Evolutionary conservation across 2,329 filamentous ascomycete genomes (phyloP), one percentile per base, ranked within the genome.

Genomic region (Paraconiothyrium brasiliense): DNA sequence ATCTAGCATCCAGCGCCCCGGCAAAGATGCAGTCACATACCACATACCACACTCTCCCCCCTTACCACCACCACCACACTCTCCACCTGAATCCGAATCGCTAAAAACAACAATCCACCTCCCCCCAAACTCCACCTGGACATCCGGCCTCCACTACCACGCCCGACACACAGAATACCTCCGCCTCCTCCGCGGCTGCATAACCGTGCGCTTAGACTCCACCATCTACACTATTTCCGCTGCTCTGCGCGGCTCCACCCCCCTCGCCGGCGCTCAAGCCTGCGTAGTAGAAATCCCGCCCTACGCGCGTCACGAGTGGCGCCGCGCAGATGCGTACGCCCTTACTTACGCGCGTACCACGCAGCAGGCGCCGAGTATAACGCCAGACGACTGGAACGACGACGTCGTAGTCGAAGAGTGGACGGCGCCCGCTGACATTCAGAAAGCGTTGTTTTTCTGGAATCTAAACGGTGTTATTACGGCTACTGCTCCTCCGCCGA

Each of bases 81-180:
- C 47, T 8, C 30, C 10, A 1, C 35, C 57, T 4, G 20, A 20
- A 20, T 20, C 20, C 20, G 20, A 20, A 20, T 20, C 20, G 20
- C 49, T 64, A 11, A 74, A 66, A 57, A 80, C 82, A 11, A 81
- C 77, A 6, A 83, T 85, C 55, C 79, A 78, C 1, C 75, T 85
- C 0, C 83, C 83, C 0, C 56, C 63, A 0, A 62, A 69, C 9
- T 85, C 83, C 0, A 73, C 72, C 3, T 86, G 84, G 84, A 79
- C 81, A 9, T 83, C 81, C 44, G 82, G 81, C 1, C 73, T 83
- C 10, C 84, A 86, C 67, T 85, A 82, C 79, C 84, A 86, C 63
- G 78, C 80, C 57, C 67, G 65, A 1, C 83, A 85, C 64, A 80
- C 77, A 3, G 84, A 85, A 64, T 82, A 80, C 65, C 72, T 86